phyloP scores from a whole-genome alignment of 163 green algal species.

The Chloroidium sp. region DNA sequence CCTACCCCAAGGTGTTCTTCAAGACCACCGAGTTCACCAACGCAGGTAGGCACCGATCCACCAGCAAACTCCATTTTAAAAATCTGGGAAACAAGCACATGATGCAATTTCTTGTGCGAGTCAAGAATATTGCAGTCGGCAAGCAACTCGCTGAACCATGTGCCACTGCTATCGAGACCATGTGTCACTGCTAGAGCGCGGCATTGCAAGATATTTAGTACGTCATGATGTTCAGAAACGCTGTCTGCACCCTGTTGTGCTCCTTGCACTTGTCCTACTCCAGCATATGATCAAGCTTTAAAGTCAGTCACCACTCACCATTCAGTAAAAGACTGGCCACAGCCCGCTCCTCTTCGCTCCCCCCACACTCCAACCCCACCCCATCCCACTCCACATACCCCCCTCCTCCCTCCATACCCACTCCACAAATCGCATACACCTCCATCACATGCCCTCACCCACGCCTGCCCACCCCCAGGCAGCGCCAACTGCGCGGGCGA shows the following conservation, averaged over 20 bases:
- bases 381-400: neutral
- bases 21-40: neutral
- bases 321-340: neutral
- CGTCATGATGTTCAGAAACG: no score
- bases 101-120: neutral
- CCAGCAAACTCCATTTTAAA: no score
- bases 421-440: neutral
- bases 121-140: neutral
- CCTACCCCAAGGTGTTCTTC: conserved; percentile 5
- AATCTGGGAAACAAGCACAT: neutral
- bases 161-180: no score
- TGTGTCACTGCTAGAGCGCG: no score
- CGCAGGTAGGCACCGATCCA: neutral
- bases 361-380: neutral
- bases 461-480: neutral
- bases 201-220: no score
- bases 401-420: neutral
- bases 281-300: no score
- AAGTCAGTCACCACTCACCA: neutral
- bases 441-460: neutral
- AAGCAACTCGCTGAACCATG: neutral
- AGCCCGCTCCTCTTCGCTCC: neutral
- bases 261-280: no score
- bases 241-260: no score
- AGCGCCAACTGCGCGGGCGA: neutral